Percentiles rank a stretch among this genome's conserved stretches.
These are phyloP conservation scores for Tubosaeta sp. DNA, from an alignment of 768 basidiomycete species.

Conservation along the genomic window DNA sequence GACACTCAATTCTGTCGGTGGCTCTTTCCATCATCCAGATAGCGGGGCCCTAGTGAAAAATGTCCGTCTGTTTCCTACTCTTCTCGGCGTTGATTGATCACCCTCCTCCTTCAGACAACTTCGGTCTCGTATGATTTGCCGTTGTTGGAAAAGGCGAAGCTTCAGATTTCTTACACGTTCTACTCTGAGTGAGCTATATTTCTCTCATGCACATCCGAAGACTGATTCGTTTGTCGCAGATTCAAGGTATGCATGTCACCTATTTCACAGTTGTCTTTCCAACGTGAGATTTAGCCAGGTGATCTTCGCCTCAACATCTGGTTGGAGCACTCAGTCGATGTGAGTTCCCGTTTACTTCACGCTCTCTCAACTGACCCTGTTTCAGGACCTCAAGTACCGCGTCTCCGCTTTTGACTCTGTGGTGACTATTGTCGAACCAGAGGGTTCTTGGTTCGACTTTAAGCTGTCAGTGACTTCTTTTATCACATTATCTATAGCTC, in stretches of 20 bases:
- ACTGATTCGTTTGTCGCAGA: conserved; percentile 31
- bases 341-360: conserved; percentile 28
- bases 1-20: conserved; percentile 60
- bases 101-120: conserved; percentile 48
- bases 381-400: conserved; percentile 54
- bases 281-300: conserved; percentile 49
- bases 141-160: conserved; percentile 51
- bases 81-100: not conserved
- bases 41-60: conserved; percentile 67
- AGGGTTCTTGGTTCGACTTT: conserved; percentile 70
- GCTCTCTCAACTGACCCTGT: not conserved
- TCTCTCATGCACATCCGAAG: not conserved
- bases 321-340: conserved; percentile 68
- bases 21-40: conserved; percentile 64
- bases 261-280: not conserved
- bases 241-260: conserved; percentile 48
- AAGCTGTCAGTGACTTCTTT: conserved; percentile 57
- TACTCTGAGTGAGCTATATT: conserved; percentile 68
- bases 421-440: conserved; percentile 77
- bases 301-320: conserved; percentile 71
- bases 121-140: conserved; percentile 47
- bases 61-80: conserved; percentile 36
- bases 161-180: conserved; percentile 69
- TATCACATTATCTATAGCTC: not conserved
- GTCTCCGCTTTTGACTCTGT: conserved; percentile 70